Conservation (phyloP, 257 asterid genomes). For the Rehmannia glutinosa region DNA sequence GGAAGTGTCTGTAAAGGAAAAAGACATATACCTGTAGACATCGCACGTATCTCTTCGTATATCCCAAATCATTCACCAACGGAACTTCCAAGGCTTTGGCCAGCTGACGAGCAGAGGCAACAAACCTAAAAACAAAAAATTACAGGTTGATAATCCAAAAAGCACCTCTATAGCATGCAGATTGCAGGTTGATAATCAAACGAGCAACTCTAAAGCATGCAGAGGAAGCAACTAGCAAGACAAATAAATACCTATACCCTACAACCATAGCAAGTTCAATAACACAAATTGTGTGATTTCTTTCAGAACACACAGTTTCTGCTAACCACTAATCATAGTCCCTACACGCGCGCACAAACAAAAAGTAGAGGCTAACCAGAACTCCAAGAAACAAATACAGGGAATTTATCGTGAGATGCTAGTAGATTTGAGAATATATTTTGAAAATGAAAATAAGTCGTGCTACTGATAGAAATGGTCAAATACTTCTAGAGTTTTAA, state of each 20-base stretch:
- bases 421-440: no score
- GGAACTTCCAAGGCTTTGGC: slow-evolving; percentile 96
- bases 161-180: not conserved
- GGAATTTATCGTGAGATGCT: not conserved
- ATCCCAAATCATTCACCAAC: slow-evolving; percentile 90
- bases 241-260: not conserved
- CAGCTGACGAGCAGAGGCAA: slow-evolving; percentile 89
- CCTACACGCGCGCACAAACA: not conserved
- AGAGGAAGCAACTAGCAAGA: not conserved
- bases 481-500: no score
- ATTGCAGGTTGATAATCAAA: not conserved
- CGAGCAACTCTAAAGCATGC: not conserved
- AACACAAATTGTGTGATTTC: not conserved
- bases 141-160: not conserved
- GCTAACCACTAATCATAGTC: not conserved
- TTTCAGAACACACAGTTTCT: not conserved
- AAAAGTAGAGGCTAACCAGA: not conserved
- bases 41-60: slow-evolving; percentile 92
- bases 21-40: slow-evolving; percentile 73
- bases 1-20: not conserved
- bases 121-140: slow-evolving; percentile 54
- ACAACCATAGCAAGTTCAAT: not conserved
- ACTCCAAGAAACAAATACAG: not conserved
- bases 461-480: not conserved
- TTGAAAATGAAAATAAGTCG: no score